Evolutionary conservation across 371 early-diverging fungal species (phyloP).

Genomic region (Mucor plumbeus): DNA sequence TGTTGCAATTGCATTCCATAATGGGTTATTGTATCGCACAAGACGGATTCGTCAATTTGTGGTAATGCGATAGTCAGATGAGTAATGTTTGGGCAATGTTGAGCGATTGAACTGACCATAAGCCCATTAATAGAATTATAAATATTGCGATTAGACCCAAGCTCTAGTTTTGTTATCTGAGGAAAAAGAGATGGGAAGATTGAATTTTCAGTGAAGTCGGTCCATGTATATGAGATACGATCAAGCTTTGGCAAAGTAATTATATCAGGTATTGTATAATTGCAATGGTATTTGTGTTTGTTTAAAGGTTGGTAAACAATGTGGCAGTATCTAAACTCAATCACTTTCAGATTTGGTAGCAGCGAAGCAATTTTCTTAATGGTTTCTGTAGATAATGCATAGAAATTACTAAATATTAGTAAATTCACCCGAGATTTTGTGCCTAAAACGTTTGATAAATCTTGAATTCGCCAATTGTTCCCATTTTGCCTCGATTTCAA

Average conservation of each 20-base stretch:
- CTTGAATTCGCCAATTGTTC: constrained; percentile 28
- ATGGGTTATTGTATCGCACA: constrained; percentile 18
- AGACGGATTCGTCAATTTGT: constrained; percentile 17
- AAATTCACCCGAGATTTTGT: constrained; percentile 14
- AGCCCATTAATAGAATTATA: constrained; percentile 1
- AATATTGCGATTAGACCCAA: constrained; percentile 16
- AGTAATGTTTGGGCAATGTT: constrained; percentile 21
- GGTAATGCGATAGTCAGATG: constrained; percentile 27
- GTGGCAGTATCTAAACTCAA: constrained; percentile 41
- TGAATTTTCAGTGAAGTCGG: constrained; percentile 36
- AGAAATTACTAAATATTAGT: constrained; percentile 32
- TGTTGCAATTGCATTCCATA: constrained; percentile 27
- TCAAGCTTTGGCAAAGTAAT: neutral
- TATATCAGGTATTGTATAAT: neutral
- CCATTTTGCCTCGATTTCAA: constrained; percentile 31
- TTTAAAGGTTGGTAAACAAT: constrained; percentile 11
- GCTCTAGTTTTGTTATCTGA: constrained; percentile 16
- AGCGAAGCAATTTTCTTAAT: constrained; percentile 27
- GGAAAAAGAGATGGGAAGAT: neutral
- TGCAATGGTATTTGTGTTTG: neutral
- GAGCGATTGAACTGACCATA: constrained; percentile 2
- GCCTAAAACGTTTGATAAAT: constrained; percentile 18
- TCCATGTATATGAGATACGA: constrained; percentile 23
- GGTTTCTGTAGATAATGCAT: constrained; percentile 39
- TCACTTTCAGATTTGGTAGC: constrained; percentile 17